Conservation (phyloP, 2,329 filamentous ascomycete species). For the Didymella lethalis region DNA sequence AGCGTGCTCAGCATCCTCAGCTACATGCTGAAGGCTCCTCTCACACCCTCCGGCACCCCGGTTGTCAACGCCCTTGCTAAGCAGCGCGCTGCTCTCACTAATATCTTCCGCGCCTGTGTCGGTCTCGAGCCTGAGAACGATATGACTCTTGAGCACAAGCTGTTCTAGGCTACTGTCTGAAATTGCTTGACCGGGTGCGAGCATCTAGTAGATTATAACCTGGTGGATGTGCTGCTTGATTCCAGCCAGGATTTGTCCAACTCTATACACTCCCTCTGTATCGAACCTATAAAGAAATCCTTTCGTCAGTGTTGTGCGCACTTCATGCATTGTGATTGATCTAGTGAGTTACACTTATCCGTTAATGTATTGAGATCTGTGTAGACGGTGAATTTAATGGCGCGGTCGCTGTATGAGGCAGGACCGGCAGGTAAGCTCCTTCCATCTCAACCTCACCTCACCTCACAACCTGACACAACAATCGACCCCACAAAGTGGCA, state of each 20-base stretch:
- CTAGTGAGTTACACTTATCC: not conserved
- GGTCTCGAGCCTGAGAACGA: constrained; percentile 97
- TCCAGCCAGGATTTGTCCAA: constrained; percentile 29
- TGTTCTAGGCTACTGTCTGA: constrained; percentile 63
- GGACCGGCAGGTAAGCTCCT: constrained; percentile 18
- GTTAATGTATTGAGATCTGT: not conserved
- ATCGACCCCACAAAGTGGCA: not conserved
- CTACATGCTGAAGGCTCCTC: constrained; percentile 97
- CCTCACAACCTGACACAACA: not conserved
- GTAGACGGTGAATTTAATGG: not conserved
- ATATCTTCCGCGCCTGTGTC: constrained; percentile 98
- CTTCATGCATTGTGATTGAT: not conserved
- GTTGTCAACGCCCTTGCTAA: constrained; percentile 96
- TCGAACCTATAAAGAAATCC: constrained; percentile 20
- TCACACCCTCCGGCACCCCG: constrained; percentile 92
- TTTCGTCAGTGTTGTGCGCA: not conserved
- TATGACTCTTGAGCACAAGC: constrained; percentile 99
- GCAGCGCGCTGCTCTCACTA: constrained; percentile 92
- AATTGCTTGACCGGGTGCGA: not conserved
- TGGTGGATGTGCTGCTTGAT: not conserved
- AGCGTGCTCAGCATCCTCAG: constrained; percentile 95
- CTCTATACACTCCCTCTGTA: constrained; percentile 38
- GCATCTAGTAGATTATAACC: not conserved
- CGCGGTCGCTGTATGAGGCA: not conserved
- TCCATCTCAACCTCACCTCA: constrained; percentile 15